phyloP scores from a whole-genome alignment of 768 basidiomycete genomes.

The Kwoniella sp. region DNA sequence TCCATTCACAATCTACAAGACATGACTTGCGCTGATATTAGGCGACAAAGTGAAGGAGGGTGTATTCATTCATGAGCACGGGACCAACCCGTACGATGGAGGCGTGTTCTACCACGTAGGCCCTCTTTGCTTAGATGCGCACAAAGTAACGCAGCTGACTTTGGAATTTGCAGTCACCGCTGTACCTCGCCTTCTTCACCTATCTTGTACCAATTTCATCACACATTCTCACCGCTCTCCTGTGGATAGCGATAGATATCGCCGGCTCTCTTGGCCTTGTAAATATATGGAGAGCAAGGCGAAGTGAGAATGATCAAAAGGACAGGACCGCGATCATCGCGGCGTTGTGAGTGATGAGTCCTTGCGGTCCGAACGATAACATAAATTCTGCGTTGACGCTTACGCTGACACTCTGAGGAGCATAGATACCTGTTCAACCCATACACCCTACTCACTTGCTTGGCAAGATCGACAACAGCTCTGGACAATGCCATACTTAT shows the following conservation, averaged over 20 bases:
- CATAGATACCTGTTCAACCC: constrained; percentile 86
- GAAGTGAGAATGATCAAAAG: not conserved
- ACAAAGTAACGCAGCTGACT: no score
- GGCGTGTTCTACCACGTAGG: constrained; percentile 83
- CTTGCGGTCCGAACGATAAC: not conserved
- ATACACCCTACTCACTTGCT: constrained; percentile 75
- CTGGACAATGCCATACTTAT: constrained; percentile 77
- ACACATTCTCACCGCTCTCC: constrained; percentile 61
- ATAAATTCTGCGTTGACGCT: not conserved
- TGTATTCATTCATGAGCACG: constrained; percentile 73
- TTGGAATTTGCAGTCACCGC: no score
- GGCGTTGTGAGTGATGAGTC: constrained; percentile 63
- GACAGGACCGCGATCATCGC: constrained; percentile 58
- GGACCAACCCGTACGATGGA: constrained; percentile 84
- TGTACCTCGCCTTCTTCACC: constrained; percentile 75
- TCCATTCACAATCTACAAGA: constrained; percentile 8
- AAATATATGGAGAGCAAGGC: constrained; percentile 64
- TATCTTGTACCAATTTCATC: constrained; percentile 66
- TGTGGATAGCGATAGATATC: constrained; percentile 72
- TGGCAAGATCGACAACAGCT: constrained; percentile 79
- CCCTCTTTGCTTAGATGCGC: not conserved
- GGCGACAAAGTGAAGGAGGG: constrained; percentile 77
- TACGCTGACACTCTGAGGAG: constrained; percentile 13
- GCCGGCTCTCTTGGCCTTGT: constrained; percentile 70
- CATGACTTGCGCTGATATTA: constrained; percentile 20